A percentile compares a stretch with the other conserved stretches of the same genome.
These are phyloP conservation scores for Fusarium phyllophilum DNA, from an alignment of 2,329 filamentous ascomycete genomes.

Conservation along the genomic window DNA sequence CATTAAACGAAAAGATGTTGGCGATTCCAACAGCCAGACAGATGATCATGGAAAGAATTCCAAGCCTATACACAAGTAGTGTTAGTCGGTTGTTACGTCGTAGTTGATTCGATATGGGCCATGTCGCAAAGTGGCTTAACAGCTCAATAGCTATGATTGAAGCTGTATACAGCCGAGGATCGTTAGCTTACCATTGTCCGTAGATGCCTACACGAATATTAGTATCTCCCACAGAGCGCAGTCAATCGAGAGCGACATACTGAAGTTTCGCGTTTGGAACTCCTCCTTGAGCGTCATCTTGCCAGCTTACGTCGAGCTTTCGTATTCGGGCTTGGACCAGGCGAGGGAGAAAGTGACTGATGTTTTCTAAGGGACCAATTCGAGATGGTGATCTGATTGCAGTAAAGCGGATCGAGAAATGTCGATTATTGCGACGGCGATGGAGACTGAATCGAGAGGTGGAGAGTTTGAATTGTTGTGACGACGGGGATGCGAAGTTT, in stretches of 20 bases:
- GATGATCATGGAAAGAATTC: slow-evolving; percentile 75
- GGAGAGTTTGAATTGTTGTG: slow-evolving; percentile 26
- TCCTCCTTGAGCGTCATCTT: slow-evolving; percentile 78
- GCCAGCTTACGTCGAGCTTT: slow-evolving; percentile 47
- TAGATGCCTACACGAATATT: slow-evolving; percentile 70
- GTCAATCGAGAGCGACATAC: slow-evolving; percentile 57
- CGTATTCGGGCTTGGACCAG: slow-evolving; percentile 32
- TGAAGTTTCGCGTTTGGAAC: slow-evolving; percentile 79
- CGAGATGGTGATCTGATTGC: background rate
- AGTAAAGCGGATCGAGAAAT: slow-evolving; percentile 21
- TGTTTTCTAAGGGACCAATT: slow-evolving; percentile 10
- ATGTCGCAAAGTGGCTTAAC: slow-evolving; percentile 7
- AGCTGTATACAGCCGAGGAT: slow-evolving; percentile 10
- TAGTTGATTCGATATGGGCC: slow-evolving; percentile 7
- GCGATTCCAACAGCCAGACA: slow-evolving; percentile 76
- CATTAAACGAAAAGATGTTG: slow-evolving; percentile 69
- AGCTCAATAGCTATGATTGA: slow-evolving; percentile 20
- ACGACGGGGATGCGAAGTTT: slow-evolving; percentile 30
- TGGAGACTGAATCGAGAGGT: slow-evolving; percentile 15
- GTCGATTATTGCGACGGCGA: slow-evolving; percentile 34
- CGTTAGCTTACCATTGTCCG: slow-evolving; percentile 73
- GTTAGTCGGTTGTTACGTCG: slow-evolving; percentile 21
- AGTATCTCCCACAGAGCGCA: slow-evolving; percentile 41
- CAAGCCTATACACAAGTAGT: slow-evolving; percentile 61
- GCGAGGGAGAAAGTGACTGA: slow-evolving; percentile 17